Evolutionary conservation across 2,329 filamentous ascomycete species (phyloP), one percentile per base, ranked within the genome.

Genomic region (Colletotrichum sp.): DNA sequence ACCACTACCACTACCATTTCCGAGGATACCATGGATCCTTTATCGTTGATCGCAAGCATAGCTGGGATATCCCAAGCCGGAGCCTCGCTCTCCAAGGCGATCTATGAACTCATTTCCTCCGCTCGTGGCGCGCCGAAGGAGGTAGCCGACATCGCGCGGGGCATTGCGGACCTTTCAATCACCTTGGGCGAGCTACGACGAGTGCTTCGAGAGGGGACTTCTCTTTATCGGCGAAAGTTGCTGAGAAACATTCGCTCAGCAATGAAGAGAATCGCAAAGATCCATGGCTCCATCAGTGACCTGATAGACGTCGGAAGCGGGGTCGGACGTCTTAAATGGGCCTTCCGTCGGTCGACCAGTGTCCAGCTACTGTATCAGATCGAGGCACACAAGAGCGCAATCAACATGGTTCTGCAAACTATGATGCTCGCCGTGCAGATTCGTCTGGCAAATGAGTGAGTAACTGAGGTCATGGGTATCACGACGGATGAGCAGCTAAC

Each of bases 361-460:
- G 2, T 30, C 2, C 64, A 67, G 2, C n/a, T 67, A 3, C 44
- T 67, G 6, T 8, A 55, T 28, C 8, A 55, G 26, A 67, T 67
- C 3, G 64, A 55, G 5, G 64, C 44, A 1, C 64, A 55, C 44
- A 67, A 67, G 28, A 55, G 39, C 7, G 39, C 26, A 32, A 67
- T 67, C 44, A 55, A 55, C 28, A 52, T 67, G 64, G 26, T 13
- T 1, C 15, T 67, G 64, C 64, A 55, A 0, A 32, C 39, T 21
- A 55, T 55, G 64, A 16, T 32, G 26, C 39, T 67, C 26, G 64
- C 64, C n/a, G n/a, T 55, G 2, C 44, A 67, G 13, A 67, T 67
- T 24, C 28, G 30, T 0, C 18, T 63, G 8, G 10, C 34, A 21
- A 0, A 2, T 63, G 32, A n/a, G 59, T 63, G 21, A 6, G 4